Conservation (phyloP, 2,329 filamentous ascomycete species). For the Emergomyces pasteurianus region DNA sequence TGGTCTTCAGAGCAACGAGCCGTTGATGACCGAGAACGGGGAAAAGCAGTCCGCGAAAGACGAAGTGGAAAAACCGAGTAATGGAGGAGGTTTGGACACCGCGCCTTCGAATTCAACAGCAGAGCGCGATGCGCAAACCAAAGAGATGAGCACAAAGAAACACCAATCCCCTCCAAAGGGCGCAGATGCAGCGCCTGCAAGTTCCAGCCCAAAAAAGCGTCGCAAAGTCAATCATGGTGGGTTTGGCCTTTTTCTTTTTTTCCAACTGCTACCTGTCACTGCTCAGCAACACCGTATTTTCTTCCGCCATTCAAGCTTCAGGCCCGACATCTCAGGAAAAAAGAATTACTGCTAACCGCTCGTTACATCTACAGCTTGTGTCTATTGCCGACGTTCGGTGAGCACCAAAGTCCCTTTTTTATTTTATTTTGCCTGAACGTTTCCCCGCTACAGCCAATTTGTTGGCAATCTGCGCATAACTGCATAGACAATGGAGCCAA, state of each 20-base stretch:
- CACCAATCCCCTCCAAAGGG: constrained; percentile 13
- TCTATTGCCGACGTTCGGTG: constrained; percentile 84
- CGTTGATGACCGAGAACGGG: constrained; percentile 10
- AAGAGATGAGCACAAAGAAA: constrained; percentile 21
- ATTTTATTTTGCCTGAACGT: background rate
- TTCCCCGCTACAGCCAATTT: background rate
- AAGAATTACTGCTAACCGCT: constrained; percentile 20
- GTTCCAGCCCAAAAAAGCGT: constrained; percentile 61
- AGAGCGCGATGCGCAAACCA: constrained; percentile 15
- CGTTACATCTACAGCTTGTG: constrained; percentile 55
- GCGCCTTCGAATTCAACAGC: constrained; percentile 8
- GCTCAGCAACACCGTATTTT: background rate
- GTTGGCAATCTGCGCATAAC: constrained; percentile 13
- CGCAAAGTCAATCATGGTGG: constrained; percentile 84
- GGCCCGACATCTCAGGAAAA: background rate
- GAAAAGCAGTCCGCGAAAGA: constrained; percentile 6
- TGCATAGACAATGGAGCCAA: constrained; percentile 3
- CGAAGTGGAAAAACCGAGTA: constrained; percentile 14
- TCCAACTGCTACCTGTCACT: background rate
- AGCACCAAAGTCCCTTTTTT: constrained; percentile 33
- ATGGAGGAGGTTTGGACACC: constrained; percentile 18
- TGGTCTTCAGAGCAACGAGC: background rate
- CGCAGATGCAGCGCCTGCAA: constrained; percentile 23
- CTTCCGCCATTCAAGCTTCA: background rate
- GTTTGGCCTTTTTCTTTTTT: constrained; percentile 20